A percentile compares a stretch with the other conserved stretches of the same genome.
phyloP scores from a whole-genome alignment of 129 eudicot genomes.

The Artemisia tridentata region DNA sequence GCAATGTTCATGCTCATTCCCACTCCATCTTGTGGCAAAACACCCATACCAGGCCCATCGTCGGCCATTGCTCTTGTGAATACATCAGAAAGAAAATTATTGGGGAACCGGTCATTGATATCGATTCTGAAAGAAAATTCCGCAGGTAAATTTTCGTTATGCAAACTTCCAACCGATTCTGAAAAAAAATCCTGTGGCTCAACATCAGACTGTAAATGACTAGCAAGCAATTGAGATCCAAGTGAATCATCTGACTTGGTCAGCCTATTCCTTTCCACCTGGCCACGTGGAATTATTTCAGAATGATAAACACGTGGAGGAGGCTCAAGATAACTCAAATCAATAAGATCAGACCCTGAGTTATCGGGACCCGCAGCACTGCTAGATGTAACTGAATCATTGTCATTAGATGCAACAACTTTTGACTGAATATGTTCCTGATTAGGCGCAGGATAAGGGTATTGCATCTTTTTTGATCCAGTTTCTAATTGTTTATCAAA shows the following conservation, averaged over 20 bases:
- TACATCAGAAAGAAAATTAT: slow-evolving; percentile 87
- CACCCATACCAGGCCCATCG: slow-evolving; percentile 50
- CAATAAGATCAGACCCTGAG: slow-evolving; percentile 60
- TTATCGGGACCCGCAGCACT: slow-evolving; percentile 36
- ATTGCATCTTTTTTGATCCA: too few relatives aligned
- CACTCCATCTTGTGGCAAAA: slow-evolving; percentile 69
- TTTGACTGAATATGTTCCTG: slow-evolving; percentile 3
- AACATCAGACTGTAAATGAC: slow-evolving; percentile 48
- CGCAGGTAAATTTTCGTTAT: slow-evolving; percentile 17
- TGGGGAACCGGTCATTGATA: slow-evolving; percentile 88
- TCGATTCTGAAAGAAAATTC: too few relatives aligned
- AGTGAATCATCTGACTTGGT: slow-evolving; percentile 91
- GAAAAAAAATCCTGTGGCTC: slow-evolving; percentile 40
- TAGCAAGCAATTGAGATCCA: slow-evolving; percentile 59
- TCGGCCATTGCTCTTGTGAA: slow-evolving; percentile 77
- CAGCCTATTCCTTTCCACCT: slow-evolving; percentile 54
- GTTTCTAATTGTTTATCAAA: too few relatives aligned
- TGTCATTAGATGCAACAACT: slow-evolving; percentile 36
- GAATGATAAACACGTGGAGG: slow-evolving; percentile 71
- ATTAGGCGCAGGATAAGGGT: too few relatives aligned
- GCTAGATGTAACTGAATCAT: slow-evolving; percentile 1
- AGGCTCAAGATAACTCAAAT: slow-evolving; percentile 65
- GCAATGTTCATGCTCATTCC: slow-evolving; percentile 83
- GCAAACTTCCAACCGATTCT: slow-evolving; percentile 32
- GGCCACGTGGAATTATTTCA: slow-evolving; percentile 80